Base-by-base conservation (phyloP, 75 land plant species). In the Picea sitchensis region DNA sequence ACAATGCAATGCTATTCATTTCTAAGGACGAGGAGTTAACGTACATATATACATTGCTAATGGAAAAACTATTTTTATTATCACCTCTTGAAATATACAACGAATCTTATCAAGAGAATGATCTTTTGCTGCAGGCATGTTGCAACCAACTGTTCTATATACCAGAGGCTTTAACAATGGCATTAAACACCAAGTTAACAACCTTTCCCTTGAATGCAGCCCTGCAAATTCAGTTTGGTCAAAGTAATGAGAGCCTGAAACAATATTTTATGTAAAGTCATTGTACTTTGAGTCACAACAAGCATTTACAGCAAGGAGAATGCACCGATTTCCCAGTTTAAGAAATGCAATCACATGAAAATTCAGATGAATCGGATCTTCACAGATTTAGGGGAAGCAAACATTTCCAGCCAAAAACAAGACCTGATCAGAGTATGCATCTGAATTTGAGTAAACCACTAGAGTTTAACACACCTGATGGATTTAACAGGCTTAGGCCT, bases 21-120 rank as follows among this genome's bases (percentile, higher is more conserved):
- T 59, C 18, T 3, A 65, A 20, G 71, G 12, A 38, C 5, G 23
- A 78, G n/a, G 36, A 18, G 31, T 36, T 68, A 38, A 68, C 51
- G n/a, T 38, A 34, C 72, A 38, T 21, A 23, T 23, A 73, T 56
- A 14, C 17, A 56, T 23, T 47, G 2, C 58, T 30, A 72, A 2
- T 79, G 73, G n/a, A 65, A 54, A 61, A 63, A 80, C 14, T 41
- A 23, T 18, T 44, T 31, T 4, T 58, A 14, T 44, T 31, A 11
- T 3, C 57, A 85, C 87, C 87, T 85, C 84, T 60, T 79, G 57
- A 79, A 85, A 85, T 58, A 82, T 74, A 58, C 20, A 11, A 20
- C 51, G 75, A 56, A 85, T 26, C 57, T 72, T 75, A 20, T 34
- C 63, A 34, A 85, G 58, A 38, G 84, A 82, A 71, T 57, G 23